Base-by-base conservation (phyloP, 1,284 basidiomycete species). In the Omphalotus olearius region DNA sequence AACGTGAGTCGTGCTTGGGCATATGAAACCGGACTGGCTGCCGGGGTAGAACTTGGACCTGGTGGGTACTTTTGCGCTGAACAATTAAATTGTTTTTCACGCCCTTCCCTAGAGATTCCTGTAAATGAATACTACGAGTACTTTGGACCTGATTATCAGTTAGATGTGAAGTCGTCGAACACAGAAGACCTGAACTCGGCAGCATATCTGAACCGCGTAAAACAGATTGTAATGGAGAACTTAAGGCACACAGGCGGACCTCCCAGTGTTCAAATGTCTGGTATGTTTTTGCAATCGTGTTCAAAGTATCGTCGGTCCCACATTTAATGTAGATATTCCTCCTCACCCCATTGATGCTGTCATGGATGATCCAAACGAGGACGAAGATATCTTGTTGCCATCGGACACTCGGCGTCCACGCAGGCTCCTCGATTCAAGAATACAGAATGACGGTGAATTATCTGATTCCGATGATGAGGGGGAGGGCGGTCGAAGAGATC, bases 111-210 rank as follows among this genome's bases (percentile, higher is more conserved):
- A 93, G 93, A 91, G 61, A 95, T 98, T 50, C 94, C 94, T 0
- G 89, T 94, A 58, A 98, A 98, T 64, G 95, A 98, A 69, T 98
- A 99, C 71, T 98, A 97, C 68, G 96, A 99, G 67, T 99, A 99
- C 71, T 99, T 98, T 68, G 97, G 97, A 0, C 97, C 97, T 1
- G 93, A 97, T 62, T 98, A 99, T 64, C 85, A 93, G 62, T 79
- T 99, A n/a, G 94, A 99, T 64, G 97, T 99, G 23, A 90, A 90
- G 58, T 76, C 94, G 4, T 96, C 93, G 28, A 99, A 99, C 66
- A 92, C 94, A 64, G 93, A 98, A 60, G 95, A 99, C 63, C 76
- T 96, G 72, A 99, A 99, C 66, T 92, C 92, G 1, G 82, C 82
- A 7, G 89, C 91, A 59, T 99, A 99, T 66, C 76, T 99, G 45